phyloP scores from a whole-genome alignment of 164 flowering plant species.

The Aristolochia contorta region DNA sequence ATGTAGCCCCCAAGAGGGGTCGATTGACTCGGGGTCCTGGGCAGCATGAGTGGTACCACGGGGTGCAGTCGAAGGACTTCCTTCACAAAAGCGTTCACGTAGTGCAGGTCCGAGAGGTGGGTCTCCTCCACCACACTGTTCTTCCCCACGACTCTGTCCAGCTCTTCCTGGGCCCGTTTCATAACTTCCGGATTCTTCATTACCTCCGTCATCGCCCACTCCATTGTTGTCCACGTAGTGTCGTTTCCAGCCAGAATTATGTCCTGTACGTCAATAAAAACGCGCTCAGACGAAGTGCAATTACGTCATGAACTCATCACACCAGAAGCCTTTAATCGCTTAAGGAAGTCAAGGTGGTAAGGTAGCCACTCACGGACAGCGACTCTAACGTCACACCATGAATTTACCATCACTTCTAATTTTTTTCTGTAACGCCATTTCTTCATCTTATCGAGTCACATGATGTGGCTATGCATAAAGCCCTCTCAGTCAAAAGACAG shows the following conservation, averaged over 20 bases:
- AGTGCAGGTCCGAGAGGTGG: background rate
- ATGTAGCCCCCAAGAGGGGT: background rate
- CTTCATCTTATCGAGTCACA: no score
- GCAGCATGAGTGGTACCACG: conserved; percentile 1
- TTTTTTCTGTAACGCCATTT: no score
- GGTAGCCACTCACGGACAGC: no score
- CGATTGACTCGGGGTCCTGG: background rate
- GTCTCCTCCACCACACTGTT: background rate
- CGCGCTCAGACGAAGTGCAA: no score
- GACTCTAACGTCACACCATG: no score
- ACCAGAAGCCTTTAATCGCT: no score
- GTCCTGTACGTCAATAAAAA: background rate
- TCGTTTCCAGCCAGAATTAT: conserved; percentile 2
- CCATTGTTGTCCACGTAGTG: conserved; percentile 1
- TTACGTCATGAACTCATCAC: no score
- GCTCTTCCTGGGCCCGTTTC: background rate
- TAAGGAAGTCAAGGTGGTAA: no score
- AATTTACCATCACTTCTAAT: no score
- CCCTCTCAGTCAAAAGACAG: no score
- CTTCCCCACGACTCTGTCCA: background rate
- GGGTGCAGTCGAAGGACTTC: conserved; percentile 3
- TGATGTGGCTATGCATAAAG: no score
- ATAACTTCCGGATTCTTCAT: background rate
- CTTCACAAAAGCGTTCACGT: conserved; percentile 5
- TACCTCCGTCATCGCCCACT: conserved; percentile 7